Base-by-base conservation (phyloP, 75 land plant genomes). In the Pinus albicaulis region DNA sequence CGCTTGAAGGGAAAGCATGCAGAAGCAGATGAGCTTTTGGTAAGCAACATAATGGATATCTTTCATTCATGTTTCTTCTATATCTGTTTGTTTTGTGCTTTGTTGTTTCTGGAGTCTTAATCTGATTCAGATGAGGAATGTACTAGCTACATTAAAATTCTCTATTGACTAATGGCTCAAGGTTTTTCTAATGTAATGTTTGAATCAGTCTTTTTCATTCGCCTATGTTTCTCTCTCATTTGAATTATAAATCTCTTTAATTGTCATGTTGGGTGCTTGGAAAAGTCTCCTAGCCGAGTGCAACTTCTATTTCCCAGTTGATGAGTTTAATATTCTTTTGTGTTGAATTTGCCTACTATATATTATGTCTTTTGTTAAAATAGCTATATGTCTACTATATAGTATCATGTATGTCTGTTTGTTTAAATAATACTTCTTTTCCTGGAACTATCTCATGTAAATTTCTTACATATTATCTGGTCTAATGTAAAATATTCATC, bases 11-110 rank as follows among this genome's bases (percentile, higher is more conserved):
- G 98, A 75, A 94, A 92, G 70, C 85, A 84, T 81, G 85, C 89
- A 77, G 99, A 96, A 83, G 99, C 98, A 65, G 93, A 96, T 20
- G 81, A 84, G 58, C 88, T 96, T 59, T 55, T 85, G 95, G 99
- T 96, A 77, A 59, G 82, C 12, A 23, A 15, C 48, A 48, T 10
- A 48, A 48, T 48, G 53, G 53, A 48, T 48, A 48, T 12, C 53
- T 48, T 17, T 41, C 14, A 68, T 68, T 68, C 52, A 36, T 20
- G 36, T 66, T 38, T 19, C 13, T 10, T 10, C 53, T 48, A 48
- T 10, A 48, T 48, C 53, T 48, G 53, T 48, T 48, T 48, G 53
- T 48, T 48, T 48, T 48, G 53, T 48, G 53, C 10, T 48, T 12
- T 48, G 11, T 48, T 48, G 53, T 48, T 48, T 10, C 2, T 48